phyloP scores from a whole-genome alignment of 306 rosid genomes.

The Urtica urens region DNA sequence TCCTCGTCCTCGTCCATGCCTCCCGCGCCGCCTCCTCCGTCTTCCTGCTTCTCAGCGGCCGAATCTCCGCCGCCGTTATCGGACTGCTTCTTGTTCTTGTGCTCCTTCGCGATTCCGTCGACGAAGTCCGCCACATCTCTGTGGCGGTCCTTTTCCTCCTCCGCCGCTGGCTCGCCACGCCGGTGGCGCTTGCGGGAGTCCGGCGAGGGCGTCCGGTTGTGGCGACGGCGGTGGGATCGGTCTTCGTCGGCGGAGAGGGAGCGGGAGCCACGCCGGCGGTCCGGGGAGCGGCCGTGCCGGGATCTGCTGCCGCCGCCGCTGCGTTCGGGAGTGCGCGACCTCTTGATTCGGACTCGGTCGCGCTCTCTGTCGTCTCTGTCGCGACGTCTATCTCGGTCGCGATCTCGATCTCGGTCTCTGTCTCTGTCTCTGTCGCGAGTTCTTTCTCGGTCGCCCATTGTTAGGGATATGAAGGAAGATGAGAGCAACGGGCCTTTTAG shows the following conservation, averaged over 20 bases:
- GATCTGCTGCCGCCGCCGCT: constrained; percentile 58
- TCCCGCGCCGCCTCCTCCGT: constrained; percentile 16
- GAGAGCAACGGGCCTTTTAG: neutral
- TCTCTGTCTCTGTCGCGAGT: constrained; percentile 28
- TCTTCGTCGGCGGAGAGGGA: constrained; percentile 55
- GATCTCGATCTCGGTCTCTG: constrained; percentile 21
- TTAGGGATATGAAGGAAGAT: neutral
- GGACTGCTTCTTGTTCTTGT: constrained; percentile 35
- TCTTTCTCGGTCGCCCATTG: constrained; percentile 6
- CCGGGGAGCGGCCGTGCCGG: constrained; percentile 62
- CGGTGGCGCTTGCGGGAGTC: constrained; percentile 69
- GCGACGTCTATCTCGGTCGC: constrained; percentile 45
- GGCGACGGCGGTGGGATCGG: constrained; percentile 48
- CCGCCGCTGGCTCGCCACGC: constrained; percentile 40
- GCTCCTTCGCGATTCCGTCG: constrained; percentile 59
- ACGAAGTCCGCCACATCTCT: constrained; percentile 66
- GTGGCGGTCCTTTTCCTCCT: constrained; percentile 51
- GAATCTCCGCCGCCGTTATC: constrained; percentile 10
- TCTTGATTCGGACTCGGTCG: constrained; percentile 49
- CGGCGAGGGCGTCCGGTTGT: constrained; percentile 62
- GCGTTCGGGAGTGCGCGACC: constrained; percentile 72
- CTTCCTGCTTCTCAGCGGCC: constrained; percentile 6
- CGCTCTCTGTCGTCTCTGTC: constrained; percentile 41
- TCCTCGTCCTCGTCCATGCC: constrained; percentile 65
- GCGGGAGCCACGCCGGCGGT: constrained; percentile 34